Percentiles rank a stretch among this genome's conserved stretches.
Evolutionary conservation across 306 rosid species (phyloP).

Genomic region (Comarum palustre): DNA sequence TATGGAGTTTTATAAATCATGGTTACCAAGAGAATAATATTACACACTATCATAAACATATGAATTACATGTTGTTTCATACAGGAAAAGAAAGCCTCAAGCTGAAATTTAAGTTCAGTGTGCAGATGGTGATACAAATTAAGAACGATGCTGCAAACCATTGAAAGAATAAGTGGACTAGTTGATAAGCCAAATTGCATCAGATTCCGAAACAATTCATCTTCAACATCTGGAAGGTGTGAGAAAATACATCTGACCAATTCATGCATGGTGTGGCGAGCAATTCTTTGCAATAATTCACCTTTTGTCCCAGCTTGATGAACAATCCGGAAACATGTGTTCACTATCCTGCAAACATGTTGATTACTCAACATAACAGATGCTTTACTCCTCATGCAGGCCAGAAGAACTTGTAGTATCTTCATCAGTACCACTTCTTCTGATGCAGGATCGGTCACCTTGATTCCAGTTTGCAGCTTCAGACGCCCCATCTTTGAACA

Average conservation of each 20-base stretch:
- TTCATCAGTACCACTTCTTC: constrained; percentile 92
- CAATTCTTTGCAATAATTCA: constrained; percentile 84
- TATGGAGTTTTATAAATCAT: too few species aligned
- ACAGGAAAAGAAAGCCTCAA: constrained; percentile 91
- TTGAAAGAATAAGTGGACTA: constrained; percentile 82
- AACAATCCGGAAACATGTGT: constrained; percentile 95
- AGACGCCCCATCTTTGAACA: constrained; percentile 61
- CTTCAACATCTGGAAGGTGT: constrained; percentile 75
- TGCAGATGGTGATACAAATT: constrained; percentile 82
- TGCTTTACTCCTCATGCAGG: constrained; percentile 96
- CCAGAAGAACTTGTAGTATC: constrained; percentile 90
- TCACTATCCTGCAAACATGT: constrained; percentile 90
- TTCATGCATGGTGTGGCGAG: constrained; percentile 91
- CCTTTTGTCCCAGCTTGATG: constrained; percentile 93
- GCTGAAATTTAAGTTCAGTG: constrained; percentile 76
- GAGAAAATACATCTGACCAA: constrained; percentile 83
- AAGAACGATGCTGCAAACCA: constrained; percentile 79
- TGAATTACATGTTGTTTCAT: too few species aligned
- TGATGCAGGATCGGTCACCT: constrained; percentile 85
- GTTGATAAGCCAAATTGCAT: constrained; percentile 55
- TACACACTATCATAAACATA: too few species aligned
- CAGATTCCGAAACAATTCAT: constrained; percentile 45
- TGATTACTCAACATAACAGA: constrained; percentile 86
- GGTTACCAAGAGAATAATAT: too few species aligned
- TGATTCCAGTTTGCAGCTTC: constrained; percentile 71